phyloP scores from a whole-genome alignment of 208 protist species.

The Acanthamoeba healyi region DNA sequence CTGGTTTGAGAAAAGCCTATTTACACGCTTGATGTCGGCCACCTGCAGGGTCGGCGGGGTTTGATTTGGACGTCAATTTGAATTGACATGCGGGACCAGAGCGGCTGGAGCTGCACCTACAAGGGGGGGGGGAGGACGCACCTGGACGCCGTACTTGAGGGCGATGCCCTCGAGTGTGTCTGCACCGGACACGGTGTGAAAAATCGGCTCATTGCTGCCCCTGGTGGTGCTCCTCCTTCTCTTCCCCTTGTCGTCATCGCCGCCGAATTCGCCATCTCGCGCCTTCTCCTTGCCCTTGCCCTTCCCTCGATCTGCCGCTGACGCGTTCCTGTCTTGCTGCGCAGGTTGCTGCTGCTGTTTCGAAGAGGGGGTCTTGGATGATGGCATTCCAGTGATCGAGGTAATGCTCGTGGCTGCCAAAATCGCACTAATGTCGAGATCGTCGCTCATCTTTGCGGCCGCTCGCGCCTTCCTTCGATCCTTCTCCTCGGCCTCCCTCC shows the following conservation, averaged over 20 bases:
- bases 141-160: conserved; percentile 67
- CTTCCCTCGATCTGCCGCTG: conserved; percentile 12
- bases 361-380: neutral
- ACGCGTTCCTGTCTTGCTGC: neutral
- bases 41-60: no score
- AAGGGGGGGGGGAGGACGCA: neutral
- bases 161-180: conserved; percentile 68
- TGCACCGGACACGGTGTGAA: neutral
- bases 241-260: neutral
- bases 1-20: conserved; percentile 55
- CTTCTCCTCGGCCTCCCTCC: neutral
- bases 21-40: conserved; percentile 68
- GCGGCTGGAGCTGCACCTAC: no score
- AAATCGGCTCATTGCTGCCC: conserved; percentile 15
- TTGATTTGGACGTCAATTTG: neutral
- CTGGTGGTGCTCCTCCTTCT: neutral
- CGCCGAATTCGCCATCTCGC: neutral
- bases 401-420: conserved; percentile 46
- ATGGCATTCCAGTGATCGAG: conserved; percentile 46
- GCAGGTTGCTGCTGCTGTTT: neutral
- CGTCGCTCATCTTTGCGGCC: neutral
- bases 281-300: conserved; percentile 48
- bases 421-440: conserved; percentile 66
- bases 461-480: conserved; percentile 1
- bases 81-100: no score